Percentiles rank a stretch among this genome's conserved stretches.
These are phyloP conservation scores for Fusarium tuaranense DNA, from an alignment of 2,329 filamentous ascomycete genomes.

Conservation along the genomic window DNA sequence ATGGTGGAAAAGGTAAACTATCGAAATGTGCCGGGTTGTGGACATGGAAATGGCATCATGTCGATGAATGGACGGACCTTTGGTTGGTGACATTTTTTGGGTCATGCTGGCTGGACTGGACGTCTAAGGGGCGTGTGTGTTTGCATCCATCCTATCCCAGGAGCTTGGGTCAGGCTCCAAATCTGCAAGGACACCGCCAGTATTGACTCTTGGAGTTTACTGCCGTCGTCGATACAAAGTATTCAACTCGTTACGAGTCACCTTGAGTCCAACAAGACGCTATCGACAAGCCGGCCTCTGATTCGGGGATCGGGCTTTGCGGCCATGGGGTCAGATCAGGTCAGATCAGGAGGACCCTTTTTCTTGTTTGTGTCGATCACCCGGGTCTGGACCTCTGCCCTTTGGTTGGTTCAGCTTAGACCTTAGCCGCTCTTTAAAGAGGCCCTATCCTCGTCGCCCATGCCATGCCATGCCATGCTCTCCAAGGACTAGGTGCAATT, in stretches of 20 bases:
- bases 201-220: not conserved
- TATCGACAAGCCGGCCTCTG: slow-evolving; percentile 19
- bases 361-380: slow-evolving; percentile 38
- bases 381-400: slow-evolving; percentile 12
- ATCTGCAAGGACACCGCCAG: not conserved
- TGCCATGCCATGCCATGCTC: not conserved
- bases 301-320: slow-evolving; percentile 19
- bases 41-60: slow-evolving; percentile 29
- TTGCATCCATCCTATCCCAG: slow-evolving; percentile 2
- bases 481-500: not conserved
- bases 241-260: slow-evolving; percentile 14
- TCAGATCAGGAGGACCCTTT: slow-evolving; percentile 37
- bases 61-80: slow-evolving; percentile 13
- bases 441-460: not conserved
- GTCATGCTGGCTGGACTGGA: not conserved
- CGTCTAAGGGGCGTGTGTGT: not conserved
- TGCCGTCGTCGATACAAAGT: not conserved
- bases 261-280: not conserved
- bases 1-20: slow-evolving; percentile 12
- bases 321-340: slow-evolving; percentile 27
- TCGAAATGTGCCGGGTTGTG: slow-evolving; percentile 21
- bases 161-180: slow-evolving; percentile 8
- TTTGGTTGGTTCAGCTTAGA: slow-evolving; percentile 23
- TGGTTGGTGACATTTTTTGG: not conserved
- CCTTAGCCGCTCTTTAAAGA: slow-evolving; percentile 3